Base-by-base conservation (phyloP, 2,329 filamentous ascomycete genomes). In the Aureobasidium sp. region DNA sequence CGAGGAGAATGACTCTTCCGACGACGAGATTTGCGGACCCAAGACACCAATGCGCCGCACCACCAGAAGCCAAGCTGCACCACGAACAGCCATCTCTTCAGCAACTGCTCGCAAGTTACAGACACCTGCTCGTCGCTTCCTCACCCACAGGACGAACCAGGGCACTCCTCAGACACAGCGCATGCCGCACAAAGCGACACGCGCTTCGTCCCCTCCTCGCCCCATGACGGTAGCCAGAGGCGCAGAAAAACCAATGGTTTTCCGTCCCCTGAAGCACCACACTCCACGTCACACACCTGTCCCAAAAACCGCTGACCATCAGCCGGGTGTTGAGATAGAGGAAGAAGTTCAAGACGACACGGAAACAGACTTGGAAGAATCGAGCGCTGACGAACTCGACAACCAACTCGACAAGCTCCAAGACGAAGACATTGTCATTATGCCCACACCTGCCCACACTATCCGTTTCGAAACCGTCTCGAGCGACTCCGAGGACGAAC, bases 11-110 rank as follows among this genome's bases (percentile, higher is more conserved):
- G 10, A 9, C 4, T 60, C 45, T 23, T 64, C 63, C n/a, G 63
- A 64, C 9, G 63, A 64, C 40, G 63, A 64, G 27, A 38, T 64
- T 13, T 64, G 63, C 31, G 63, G 63, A 2, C 63, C 63, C 25
- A 64, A 64, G 54, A 64, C 63, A 35, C 61, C 63, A 9, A 59
- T 64, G 47, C 46, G 54, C 7, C 59, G 53, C 29, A 33, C 58
- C 23, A 50, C 50, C 25, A 45, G 29, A 25, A 57, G 53, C 15
- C 53, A 43, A n/a, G 29, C 27, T 25, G 40, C 53, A 13, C 29
- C 53, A 25, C 54, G 43, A 35, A 31, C 45, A 17, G 31, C 13
- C 17, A 8, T 47, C 4, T 38, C 31, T 1, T 45, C 58, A 8
- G 27, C 40, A n/a, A 54, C 17, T 15, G 29, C 58, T 25, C 58